Conservation (phyloP, 805 yeast species). For the Sungouiella thailandica region DNA sequence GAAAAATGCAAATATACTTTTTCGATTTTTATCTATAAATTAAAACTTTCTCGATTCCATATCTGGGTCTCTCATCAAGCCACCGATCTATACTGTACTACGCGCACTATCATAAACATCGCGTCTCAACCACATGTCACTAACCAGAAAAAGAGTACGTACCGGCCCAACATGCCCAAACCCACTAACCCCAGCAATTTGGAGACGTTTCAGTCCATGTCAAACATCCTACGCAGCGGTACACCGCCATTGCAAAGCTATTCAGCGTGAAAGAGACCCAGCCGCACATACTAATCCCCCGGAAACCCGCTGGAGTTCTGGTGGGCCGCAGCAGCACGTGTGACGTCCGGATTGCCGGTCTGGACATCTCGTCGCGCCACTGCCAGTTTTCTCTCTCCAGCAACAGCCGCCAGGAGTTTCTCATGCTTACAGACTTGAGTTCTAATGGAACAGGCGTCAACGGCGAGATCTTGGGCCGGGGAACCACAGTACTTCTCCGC, state of each 20-base stretch:
- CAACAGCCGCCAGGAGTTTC: constrained; percentile 30
- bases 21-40: too few species aligned
- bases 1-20: too few species aligned
- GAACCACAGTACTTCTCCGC: constrained; percentile 44
- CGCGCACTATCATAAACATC: too few species aligned
- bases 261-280: constrained; percentile 16
- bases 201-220: constrained; percentile 6
- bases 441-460: constrained; percentile 68
- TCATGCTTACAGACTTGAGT: constrained; percentile 50
- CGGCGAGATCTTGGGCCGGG: constrained; percentile 47
- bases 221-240: constrained; percentile 16
- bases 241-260: constrained; percentile 19
- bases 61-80: too few species aligned
- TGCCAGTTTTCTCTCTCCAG: constrained; percentile 45
- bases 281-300: constrained; percentile 20
- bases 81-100: too few species aligned
- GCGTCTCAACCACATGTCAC: constrained; percentile 14
- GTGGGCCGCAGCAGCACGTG: constrained; percentile 59
- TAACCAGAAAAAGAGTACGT: constrained; percentile 24
- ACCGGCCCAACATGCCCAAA: neutral
- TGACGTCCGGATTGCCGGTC: constrained; percentile 48
- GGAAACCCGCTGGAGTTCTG: constrained; percentile 21
- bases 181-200: constrained; percentile 16
- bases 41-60: too few species aligned
- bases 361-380: constrained; percentile 64